Evolutionary conservation across 1,139 yeast species (phyloP).

Genomic region (Pichia terricola): DNA sequence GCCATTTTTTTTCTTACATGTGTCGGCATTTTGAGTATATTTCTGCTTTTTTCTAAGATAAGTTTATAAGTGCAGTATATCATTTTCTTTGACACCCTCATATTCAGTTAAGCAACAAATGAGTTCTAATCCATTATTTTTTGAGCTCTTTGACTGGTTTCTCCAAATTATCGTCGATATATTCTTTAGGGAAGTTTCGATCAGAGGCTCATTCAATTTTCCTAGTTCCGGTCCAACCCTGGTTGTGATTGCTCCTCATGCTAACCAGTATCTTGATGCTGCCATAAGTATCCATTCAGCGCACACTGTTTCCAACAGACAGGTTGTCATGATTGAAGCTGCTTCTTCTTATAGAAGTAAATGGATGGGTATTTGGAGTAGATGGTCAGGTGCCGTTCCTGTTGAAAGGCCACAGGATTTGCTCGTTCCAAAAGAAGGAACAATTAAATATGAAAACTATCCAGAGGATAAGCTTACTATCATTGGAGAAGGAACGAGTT

Average conservation of each 20-base stretch:
- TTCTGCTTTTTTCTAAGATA: no score
- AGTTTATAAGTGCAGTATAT: no score
- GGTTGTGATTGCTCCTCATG: slow-evolving; percentile 75
- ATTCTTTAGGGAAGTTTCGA: slow-evolving; percentile 62
- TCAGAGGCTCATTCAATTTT: slow-evolving; percentile 58
- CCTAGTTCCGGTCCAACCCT: slow-evolving; percentile 62
- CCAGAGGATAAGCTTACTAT: slow-evolving; percentile 29
- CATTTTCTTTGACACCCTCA: no score
- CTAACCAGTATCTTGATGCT: slow-evolving; percentile 72
- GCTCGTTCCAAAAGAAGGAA: slow-evolving; percentile 38
- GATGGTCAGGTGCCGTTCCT: slow-evolving; percentile 55
- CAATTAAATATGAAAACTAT: slow-evolving; percentile 33
- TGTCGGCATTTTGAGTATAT: no score
- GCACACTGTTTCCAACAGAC: slow-evolving; percentile 30
- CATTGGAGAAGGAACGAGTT: slow-evolving; percentile 40
- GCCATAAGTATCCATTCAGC: slow-evolving; percentile 51
- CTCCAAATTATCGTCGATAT: slow-evolving; percentile 27
- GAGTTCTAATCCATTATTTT: no score
- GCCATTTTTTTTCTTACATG: no score
- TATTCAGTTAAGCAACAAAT: no score
- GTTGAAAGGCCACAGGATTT: slow-evolving; percentile 69
- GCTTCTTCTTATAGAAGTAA: slow-evolving; percentile 46
- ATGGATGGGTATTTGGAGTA: slow-evolving; percentile 49
- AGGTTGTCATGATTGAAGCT: slow-evolving; percentile 50
- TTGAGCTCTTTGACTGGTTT: slow-evolving; percentile 29